Base-by-base conservation (phyloP, 495 filamentous ascomycete species). In the Lophiostoma macrostomum region DNA sequence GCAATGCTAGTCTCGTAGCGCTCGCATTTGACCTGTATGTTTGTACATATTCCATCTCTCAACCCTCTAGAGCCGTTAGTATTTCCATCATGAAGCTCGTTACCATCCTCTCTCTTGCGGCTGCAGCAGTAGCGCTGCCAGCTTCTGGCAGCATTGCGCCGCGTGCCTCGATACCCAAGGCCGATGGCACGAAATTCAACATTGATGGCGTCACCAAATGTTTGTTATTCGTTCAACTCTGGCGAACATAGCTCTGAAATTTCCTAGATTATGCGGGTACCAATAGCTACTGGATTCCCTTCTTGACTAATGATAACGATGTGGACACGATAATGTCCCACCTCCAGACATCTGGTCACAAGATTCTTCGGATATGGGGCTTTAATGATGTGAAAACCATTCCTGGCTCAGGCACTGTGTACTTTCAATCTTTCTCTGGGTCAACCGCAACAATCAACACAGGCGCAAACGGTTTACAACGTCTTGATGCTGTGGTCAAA, bases 201-300 rank as follows among this genome's bases (percentile, higher is more conserved):
- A 80, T 87, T 58, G 79, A 85, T 63, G 81, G 81, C 16, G 60
- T 77, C 53, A 80, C 78, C 4, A 72, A 73, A 37, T 55, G 50
- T 60, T 81, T 61, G 27, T 61, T 6, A 8, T 54, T 35, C 37
- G 53, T 19, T 35, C 38, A 31, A 11, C 11, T 40, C 16, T 32
- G 4, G n/a, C 16, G 34, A 34, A 1, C n/a, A 28, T 43, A 40
- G 37, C 39, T 36, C 19, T 25, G 25, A 5, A n/a, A 11, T 11
- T 18, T 53, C 37, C 20, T 20, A 30, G 59, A 84, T 68, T 85
- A 76, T 63, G 79, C 82, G 3, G 86, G 86, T 13, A 83, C 82
- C 4, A 90, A 90, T 68, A 70, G 78, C 37, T 90, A 88, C 74
- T 90, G 83, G 84, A 78, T 88, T 55, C 71, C 76, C 14, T 87